phyloP scores from a whole-genome alignment of 129 eudicot species.

The Lactuca saligna region DNA sequence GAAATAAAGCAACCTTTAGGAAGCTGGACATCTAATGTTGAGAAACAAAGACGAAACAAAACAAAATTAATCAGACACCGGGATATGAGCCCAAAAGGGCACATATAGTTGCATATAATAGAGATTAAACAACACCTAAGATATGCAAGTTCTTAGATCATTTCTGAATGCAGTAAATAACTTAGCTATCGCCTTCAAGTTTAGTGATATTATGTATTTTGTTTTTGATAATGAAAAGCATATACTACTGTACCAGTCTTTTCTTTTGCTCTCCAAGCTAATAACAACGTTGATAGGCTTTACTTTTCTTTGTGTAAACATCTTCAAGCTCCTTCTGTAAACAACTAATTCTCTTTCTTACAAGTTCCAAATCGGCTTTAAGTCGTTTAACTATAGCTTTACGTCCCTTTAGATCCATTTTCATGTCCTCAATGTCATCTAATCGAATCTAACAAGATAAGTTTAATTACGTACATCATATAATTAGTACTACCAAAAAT shows the following conservation, averaged over 20 bases:
- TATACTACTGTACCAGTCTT: neutral
- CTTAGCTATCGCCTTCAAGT: neutral
- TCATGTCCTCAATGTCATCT: neutral
- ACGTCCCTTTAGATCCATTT: constrained; percentile 16
- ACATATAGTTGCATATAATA: no score
- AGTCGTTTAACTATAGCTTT: constrained; percentile 16
- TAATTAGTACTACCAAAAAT: no score
- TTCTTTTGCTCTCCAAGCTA: constrained; percentile 2
- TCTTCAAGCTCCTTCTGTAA: neutral
- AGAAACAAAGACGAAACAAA: no score
- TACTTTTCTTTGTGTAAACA: constrained; percentile 7
- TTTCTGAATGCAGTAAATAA: no score
- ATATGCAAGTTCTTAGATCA: no score
- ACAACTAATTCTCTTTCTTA: constrained; percentile 6
- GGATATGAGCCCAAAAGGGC: no score
- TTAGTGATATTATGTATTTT: neutral
- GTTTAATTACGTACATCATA: no score
- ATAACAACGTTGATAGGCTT: constrained; percentile 9
- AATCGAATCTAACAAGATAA: no score
- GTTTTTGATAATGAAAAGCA: neutral
- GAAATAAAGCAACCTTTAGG: no score
- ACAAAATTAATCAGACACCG: no score
- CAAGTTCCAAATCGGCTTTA: constrained; percentile 10
- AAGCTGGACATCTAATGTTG: no score
- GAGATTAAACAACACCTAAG: no score